Conservation (phyloP, 352 stramenopile genomes). For the Globisporangium paroecandrum region DNA sequence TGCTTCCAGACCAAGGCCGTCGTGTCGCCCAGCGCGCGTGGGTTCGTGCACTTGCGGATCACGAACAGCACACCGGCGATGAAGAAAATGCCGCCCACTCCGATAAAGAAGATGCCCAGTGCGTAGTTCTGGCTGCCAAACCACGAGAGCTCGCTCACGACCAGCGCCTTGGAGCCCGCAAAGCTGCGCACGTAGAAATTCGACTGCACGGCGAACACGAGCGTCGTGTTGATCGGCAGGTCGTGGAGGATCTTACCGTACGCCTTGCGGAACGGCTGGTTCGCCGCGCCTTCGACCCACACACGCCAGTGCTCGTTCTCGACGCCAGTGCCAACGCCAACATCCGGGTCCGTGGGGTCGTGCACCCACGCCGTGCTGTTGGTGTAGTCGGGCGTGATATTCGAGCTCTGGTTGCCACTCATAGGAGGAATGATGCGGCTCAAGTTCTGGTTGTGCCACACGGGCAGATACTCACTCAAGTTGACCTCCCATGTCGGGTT, state of each 20-base stretch:
- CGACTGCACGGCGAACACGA: constrained; percentile 77
- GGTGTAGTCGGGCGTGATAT: constrained; percentile 61
- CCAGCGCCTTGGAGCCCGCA: constrained; percentile 56
- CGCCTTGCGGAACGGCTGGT: constrained; percentile 62
- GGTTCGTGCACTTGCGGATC: constrained; percentile 41
- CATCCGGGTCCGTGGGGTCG: constrained; percentile 37
- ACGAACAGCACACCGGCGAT: constrained; percentile 46
- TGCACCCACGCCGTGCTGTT: constrained; percentile 77
- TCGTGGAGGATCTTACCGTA: constrained; percentile 61
- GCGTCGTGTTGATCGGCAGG: constrained; percentile 45
- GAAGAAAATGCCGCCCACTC: constrained; percentile 47
- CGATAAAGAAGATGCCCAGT: constrained; percentile 54
- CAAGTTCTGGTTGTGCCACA: constrained; percentile 73
- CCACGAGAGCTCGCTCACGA: constrained; percentile 63
- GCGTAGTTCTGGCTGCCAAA: constrained; percentile 62
- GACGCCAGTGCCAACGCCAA: constrained; percentile 45
- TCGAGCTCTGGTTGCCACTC: constrained; percentile 15
- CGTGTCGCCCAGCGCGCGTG: constrained; percentile 50
- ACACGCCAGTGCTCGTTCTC: constrained; percentile 78
- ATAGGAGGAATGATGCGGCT: constrained; percentile 64
- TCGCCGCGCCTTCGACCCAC: constrained; percentile 66
- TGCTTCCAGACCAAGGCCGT: constrained; percentile 54
- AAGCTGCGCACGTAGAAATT: constrained; percentile 79
- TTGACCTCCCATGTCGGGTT: constrained; percentile 52
- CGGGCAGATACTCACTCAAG: constrained; percentile 39